Conservation (phyloP, 306 rosid genomes). For the Cicer pinnatifidum region DNA sequence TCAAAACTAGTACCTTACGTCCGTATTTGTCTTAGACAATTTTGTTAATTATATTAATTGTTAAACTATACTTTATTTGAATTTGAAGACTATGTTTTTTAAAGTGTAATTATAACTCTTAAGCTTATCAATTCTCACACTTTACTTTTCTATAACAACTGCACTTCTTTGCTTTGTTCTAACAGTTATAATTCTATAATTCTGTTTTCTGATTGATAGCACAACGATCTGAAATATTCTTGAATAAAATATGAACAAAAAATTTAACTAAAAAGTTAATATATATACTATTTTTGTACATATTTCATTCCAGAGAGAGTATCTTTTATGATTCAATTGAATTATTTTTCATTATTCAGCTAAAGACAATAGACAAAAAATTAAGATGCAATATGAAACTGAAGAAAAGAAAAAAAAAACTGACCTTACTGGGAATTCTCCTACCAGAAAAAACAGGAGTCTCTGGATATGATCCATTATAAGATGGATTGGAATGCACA, state of each 20-base stretch:
- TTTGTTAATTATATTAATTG: background rate
- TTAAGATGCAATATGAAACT: background rate
- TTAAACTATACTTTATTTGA: no score
- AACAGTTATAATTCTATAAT: no score
- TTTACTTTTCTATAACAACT: background rate
- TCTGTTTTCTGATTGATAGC: no score
- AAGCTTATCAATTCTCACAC: no score
- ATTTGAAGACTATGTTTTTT: no score
- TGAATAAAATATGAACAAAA: no score
- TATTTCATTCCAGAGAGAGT: background rate
- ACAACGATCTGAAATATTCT: no score
- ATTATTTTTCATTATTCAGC: conserved; percentile 11
- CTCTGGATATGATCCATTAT: conserved; percentile 63
- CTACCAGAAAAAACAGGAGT: conserved; percentile 65
- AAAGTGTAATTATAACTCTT: no score
- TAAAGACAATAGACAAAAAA: background rate
- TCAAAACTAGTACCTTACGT: background rate
- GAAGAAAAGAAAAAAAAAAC: conserved; percentile 36
- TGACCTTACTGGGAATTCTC: conserved; percentile 84
- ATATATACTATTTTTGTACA: no score
- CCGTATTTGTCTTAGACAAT: background rate
- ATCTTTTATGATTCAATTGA: conserved; percentile 1
- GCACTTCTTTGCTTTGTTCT: background rate
- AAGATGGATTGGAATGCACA: conserved; percentile 81
- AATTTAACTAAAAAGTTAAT: no score